phyloP scores from a whole-genome alignment of 2,329 filamentous ascomycete species.

The Colletotrichum cereale region DNA sequence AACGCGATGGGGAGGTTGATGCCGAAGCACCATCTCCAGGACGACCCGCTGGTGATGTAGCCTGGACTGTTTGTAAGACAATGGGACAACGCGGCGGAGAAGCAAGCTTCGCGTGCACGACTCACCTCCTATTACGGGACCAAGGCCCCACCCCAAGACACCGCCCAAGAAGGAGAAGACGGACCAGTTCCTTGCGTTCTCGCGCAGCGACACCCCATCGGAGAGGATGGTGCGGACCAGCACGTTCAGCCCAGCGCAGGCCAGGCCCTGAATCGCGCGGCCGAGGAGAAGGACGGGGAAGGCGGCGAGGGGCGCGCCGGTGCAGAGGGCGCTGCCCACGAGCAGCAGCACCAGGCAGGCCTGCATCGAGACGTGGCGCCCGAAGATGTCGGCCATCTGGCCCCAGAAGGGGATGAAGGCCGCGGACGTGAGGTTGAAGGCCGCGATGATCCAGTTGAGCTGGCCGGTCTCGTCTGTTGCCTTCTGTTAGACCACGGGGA shows the following conservation, averaged over 20 bases:
- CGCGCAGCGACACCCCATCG: slow-evolving; percentile 71
- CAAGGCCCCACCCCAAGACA: slow-evolving; percentile 66
- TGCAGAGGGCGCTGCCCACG: slow-evolving; percentile 72
- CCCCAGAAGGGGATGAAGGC: slow-evolving; percentile 76
- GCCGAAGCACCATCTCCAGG: slow-evolving; percentile 77
- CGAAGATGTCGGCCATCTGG: slow-evolving; percentile 74
- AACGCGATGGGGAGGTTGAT: slow-evolving; percentile 70
- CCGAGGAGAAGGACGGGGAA: slow-evolving; percentile 74
- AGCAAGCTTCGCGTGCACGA: no score
- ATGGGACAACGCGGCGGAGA: no score
- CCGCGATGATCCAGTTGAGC: slow-evolving; percentile 77
- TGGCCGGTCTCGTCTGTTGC: slow-evolving; percentile 62
- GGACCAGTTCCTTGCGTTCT: slow-evolving; percentile 73
- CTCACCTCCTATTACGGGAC: slow-evolving; percentile 70
- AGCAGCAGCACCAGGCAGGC: slow-evolving; percentile 70
- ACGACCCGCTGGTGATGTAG: slow-evolving; percentile 61
- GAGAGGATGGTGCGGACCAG: slow-evolving; percentile 73
- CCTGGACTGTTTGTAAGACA: slow-evolving; percentile 43
- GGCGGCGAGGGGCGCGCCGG: slow-evolving; percentile 63
- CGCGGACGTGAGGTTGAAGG: slow-evolving; percentile 76
- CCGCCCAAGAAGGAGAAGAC: slow-evolving; percentile 72
- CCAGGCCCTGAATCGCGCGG: slow-evolving; percentile 72
- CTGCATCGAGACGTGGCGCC: slow-evolving; percentile 71
- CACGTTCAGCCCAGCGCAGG: slow-evolving; percentile 72
- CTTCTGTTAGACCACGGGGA: slow-evolving; percentile 42